Evolutionary conservation across 441 rosid genomes (phyloP), one percentile per base, ranked within the genome.

Genomic region (Mallotus japonicus): DNA sequence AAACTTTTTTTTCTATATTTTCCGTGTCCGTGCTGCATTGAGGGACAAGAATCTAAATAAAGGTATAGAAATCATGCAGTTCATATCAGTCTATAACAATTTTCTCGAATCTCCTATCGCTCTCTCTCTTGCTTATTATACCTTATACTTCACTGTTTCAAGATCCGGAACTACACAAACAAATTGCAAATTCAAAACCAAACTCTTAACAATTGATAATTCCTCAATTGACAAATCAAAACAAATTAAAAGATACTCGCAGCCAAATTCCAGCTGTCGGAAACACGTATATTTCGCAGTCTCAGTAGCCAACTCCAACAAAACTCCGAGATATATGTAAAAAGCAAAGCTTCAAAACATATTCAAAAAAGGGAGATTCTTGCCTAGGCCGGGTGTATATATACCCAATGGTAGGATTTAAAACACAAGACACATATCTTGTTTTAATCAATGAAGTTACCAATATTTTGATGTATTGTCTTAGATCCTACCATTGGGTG

Each of bases 21-120:
- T 24, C 28, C 28, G 2, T 28, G 2, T 28, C 32, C 32, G 0
- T 28, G 42, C 57, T 37, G n/a, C 28, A 69, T 15, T 28, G 20
- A 58, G 34, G 17, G 13, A 32, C 66, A 22, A 46, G 42, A 55
- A 62, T 13, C 16, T 10, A 16, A 17, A 20, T 14, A 53, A 42
- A 60, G 34, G 42, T 42, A 4, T 24, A 24, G 40, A n/a, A 42
- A 0, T 28, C n/a, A 54, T 9, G 20, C 1, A 4, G 22, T 6
- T 8, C 40, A 32, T 16, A 57, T 55, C 46, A 16, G 8, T 51
- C 62, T 46, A 47, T 22, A 58, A 67, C 47, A 55, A 37, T 87
- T 89, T 85, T 88, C 88, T 83, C 97, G 85, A 55, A 90, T 87
- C 87, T 92, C 97, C 74, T 88, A 94, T 65, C 62, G 75, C 9